Conservation (phyloP, 2,329 filamentous ascomycete genomes). For the Penicillium thymicola region DNA sequence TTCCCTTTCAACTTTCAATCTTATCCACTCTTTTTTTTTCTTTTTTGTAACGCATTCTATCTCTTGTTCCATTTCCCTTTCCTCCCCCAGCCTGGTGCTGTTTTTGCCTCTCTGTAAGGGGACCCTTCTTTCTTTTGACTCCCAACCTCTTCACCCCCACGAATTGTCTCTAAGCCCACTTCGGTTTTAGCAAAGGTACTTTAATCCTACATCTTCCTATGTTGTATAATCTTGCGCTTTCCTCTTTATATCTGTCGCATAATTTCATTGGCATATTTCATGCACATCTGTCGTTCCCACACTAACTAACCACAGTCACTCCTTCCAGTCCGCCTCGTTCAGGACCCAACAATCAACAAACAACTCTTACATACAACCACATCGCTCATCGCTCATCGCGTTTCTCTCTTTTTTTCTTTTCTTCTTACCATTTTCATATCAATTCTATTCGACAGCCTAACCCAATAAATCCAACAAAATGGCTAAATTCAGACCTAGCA, state of each 20-base stretch:
- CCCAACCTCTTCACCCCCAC: constrained; percentile 12
- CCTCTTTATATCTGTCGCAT: not conserved
- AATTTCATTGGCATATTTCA: not conserved
- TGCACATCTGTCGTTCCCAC: not conserved
- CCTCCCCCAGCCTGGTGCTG: constrained; percentile 30
- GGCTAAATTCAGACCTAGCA: constrained; percentile 69
- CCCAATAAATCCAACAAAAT: constrained; percentile 28
- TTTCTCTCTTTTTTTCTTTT: constrained; percentile 3
- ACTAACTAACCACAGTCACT: constrained; percentile 3
- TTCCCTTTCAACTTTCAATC: constrained; percentile 1
- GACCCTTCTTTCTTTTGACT: constrained; percentile 8
- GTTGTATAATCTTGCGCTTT: not conserved
- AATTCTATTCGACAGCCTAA: constrained; percentile 18
- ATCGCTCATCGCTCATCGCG: constrained; percentile 26
- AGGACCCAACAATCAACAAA: constrained; percentile 1
- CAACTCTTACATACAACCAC: constrained; percentile 4
- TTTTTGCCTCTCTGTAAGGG: constrained; percentile 21
- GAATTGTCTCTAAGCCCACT: constrained; percentile 16
- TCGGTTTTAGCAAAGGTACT: constrained; percentile 19
- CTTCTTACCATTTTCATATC: constrained; percentile 8
- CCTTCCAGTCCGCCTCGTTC: constrained; percentile 6
- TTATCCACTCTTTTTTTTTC: constrained; percentile 10
- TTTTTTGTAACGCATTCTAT: constrained; percentile 5
- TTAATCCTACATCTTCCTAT: not conserved
- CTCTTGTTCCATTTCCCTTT: constrained; percentile 12